Base-by-base conservation (phyloP, 2,329 filamentous ascomycete species). In the Trichoderma polysporum region DNA sequence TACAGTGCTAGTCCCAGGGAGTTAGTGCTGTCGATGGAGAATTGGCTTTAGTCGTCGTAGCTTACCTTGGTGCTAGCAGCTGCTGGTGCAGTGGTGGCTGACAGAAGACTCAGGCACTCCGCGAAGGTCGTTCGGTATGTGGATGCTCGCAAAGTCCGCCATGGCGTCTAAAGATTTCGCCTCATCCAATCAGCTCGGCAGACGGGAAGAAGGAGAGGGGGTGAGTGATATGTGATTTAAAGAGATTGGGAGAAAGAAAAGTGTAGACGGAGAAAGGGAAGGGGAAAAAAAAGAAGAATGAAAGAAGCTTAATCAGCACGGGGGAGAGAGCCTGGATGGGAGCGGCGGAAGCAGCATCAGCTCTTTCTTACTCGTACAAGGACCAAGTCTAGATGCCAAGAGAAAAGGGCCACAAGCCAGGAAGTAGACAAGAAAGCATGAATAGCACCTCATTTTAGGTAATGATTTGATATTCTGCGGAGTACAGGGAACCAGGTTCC, bases 1-100 rank as follows among this genome's bases (percentile, higher is more conserved):
- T 64, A 50, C 61, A 33, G 61, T 56, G 27, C 37, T 47, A 64
- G 49, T 47, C 45, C 58, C 31, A 52, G 45, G 29, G n/a, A 22
- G 58, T 19, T 61, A 61, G 58, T 39, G 45, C 41, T 61, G 45
- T 61, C 47, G 58, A 61, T 61, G 58, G 58, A 61, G 58, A 61
- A 52, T 50, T 61, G 31, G 58, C 58, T 41, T 37, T 37, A 53
- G 59, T 27, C 33, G 47, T 29, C 22, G 59, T 31, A 52, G 59
- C 59, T 52, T 53, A 39, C 45, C 35, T 39, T 29, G 25, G 25
- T 15, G 25, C 17, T 52, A 9, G 29, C 33, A 52, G 58, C 45
- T 52, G 17, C 58, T 52, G 45, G 58, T n/a, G 35, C 57, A 50
- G 58, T 25, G 22, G 57, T 59, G 57, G 57, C 57, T 59, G 57